phyloP scores from a whole-genome alignment of 805 yeast species.

The Wickerhamiella spandovensis region DNA sequence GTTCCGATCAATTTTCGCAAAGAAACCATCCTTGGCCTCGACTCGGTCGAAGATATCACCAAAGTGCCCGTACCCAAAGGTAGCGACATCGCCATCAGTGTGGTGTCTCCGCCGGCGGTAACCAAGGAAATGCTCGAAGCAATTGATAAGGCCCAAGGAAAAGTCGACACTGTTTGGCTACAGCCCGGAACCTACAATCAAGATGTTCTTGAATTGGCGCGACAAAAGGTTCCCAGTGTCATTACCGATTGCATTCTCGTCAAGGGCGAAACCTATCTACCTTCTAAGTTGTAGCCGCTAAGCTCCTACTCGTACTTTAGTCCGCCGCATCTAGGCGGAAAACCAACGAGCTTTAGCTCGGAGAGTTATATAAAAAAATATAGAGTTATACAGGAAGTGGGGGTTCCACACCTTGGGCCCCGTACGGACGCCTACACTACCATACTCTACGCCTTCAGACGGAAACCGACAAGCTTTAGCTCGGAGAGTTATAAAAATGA shows the following conservation, averaged over 20 bases:
- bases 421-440: too few relatives aligned
- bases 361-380: too few relatives aligned
- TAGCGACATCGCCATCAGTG: slow-evolving; percentile 36
- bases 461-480: too few relatives aligned
- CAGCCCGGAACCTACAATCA: slow-evolving; percentile 69
- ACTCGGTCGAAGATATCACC: slow-evolving; percentile 22
- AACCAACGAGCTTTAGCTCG: too few relatives aligned
- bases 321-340: too few relatives aligned
- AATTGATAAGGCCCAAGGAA: slow-evolving; percentile 21
- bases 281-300: slow-evolving; percentile 12
- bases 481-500: too few relatives aligned
- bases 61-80: slow-evolving; percentile 16
- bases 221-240: slow-evolving; percentile 23
- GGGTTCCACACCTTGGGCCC: too few relatives aligned
- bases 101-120: slow-evolving; percentile 62
- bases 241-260: slow-evolving; percentile 60
- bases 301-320: too few relatives aligned
- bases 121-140: slow-evolving; percentile 35
- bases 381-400: too few relatives aligned
- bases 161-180: slow-evolving; percentile 56
- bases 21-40: slow-evolving; percentile 33
- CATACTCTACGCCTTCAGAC: too few relatives aligned
- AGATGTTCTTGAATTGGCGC: slow-evolving; percentile 28
- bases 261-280: slow-evolving; percentile 36
- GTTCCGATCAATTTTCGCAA: slow-evolving; percentile 53